Evolutionary conservation across 805 yeast genomes (phyloP).

Genomic region (Phaffomyces antillensis): DNA sequence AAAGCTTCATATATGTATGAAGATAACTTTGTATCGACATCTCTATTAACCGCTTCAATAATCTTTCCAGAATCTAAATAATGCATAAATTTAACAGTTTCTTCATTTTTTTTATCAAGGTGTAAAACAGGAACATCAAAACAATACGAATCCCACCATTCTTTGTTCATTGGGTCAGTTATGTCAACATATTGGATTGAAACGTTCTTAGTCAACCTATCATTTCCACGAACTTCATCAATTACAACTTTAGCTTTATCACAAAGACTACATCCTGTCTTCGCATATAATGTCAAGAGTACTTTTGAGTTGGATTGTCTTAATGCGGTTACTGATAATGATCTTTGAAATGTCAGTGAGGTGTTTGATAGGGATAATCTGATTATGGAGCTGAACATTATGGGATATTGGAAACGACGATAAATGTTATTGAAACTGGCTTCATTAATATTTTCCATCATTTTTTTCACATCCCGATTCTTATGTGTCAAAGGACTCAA

Average conservation of each 20-base stretch:
- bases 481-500: not conserved
- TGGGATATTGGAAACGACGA: no score
- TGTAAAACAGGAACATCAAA: conserved; percentile 78
- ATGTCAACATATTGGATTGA: conserved; percentile 47
- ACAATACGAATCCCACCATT: conserved; percentile 67
- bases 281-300: conserved; percentile 54
- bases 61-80: conserved; percentile 50
- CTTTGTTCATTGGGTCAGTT: conserved; percentile 46
- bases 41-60: conserved; percentile 37
- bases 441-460: not conserved
- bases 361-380: no score
- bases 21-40: not conserved
- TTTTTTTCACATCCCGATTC: not conserved
- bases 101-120: conserved; percentile 42
- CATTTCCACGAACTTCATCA: conserved; percentile 30
- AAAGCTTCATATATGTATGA: not conserved
- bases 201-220: conserved; percentile 23
- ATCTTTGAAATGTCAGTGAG: not conserved
- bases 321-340: not conserved
- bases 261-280: conserved; percentile 63
- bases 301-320: not conserved
- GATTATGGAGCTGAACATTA: no score
- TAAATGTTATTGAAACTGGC: no score
- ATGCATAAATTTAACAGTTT: conserved; percentile 62
- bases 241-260: conserved; percentile 53